These are phyloP conservation scores for Sonneratia alba DNA, from an alignment of 345 rosid genomes.

Conservation along the genomic window DNA sequence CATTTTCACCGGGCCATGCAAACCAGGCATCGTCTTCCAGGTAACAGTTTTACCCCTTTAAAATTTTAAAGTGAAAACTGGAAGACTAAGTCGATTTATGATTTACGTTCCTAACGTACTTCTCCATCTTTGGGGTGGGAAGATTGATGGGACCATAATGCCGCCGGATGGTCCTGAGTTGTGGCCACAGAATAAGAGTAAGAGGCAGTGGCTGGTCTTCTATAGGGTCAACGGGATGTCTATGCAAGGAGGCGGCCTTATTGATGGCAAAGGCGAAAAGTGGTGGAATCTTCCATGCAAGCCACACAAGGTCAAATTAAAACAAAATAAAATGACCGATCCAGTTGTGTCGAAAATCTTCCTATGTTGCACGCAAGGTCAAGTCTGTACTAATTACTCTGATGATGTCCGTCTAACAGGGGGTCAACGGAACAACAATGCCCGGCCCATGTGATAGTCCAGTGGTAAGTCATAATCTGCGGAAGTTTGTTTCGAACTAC, in stretches of 20 bases:
- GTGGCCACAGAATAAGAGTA: slow-evolving; percentile 68
- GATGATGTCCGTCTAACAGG: slow-evolving; percentile 23
- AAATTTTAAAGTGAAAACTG: too few relatives aligned
- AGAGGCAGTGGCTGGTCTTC: slow-evolving; percentile 89
- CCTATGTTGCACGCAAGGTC: not conserved
- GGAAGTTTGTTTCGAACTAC: not conserved
- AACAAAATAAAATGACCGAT: not conserved
- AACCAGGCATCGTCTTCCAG: slow-evolving; percentile 48
- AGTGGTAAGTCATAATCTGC: slow-evolving; percentile 35
- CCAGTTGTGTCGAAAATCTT: not conserved
- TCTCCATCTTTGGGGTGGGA: not conserved
- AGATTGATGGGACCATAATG: slow-evolving; percentile 26
- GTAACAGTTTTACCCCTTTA: slow-evolving; percentile 19
- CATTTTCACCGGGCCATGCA: slow-evolving; percentile 93
- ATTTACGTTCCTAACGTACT: not conserved
- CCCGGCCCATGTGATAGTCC: slow-evolving; percentile 94
- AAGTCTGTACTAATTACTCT: not conserved
- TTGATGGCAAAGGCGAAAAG: slow-evolving; percentile 84
- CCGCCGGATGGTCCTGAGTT: slow-evolving; percentile 26
- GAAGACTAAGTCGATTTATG: not conserved
- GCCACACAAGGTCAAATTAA: slow-evolving; percentile 60
- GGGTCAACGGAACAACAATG: slow-evolving; percentile 49
- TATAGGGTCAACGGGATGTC: slow-evolving; percentile 66
- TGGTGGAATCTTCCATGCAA: slow-evolving; percentile 99
- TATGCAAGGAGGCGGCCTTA: slow-evolving; percentile 68